Percentiles rank a stretch among this genome's conserved stretches.
These are phyloP conservation scores for Quillaja saponaria DNA, from an alignment of 306 rosid genomes.

Conservation along the genomic window DNA sequence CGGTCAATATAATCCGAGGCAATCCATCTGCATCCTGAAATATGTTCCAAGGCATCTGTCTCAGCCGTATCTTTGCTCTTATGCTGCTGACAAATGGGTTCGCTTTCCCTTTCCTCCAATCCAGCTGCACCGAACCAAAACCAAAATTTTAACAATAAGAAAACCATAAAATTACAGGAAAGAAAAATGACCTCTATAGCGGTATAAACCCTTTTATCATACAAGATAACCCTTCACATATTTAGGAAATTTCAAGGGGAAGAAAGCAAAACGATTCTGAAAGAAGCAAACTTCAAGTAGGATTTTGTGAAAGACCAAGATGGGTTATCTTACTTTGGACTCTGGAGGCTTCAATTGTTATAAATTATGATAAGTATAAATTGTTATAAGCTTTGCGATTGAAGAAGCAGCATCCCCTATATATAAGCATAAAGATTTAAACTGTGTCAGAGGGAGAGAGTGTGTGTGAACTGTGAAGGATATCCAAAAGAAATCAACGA, in stretches of 20 bases:
- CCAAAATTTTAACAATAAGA: constrained; percentile 24
- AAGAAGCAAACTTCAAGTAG: constrained; percentile 21
- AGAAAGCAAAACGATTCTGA: constrained; percentile 17
- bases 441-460: constrained; percentile 6
- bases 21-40: constrained; percentile 51
- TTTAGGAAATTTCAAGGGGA: constrained; percentile 12
- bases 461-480: constrained; percentile 20
- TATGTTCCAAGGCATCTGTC: constrained; percentile 56
- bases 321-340: constrained; percentile 35
- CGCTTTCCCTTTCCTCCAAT: constrained; percentile 50
- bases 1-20: constrained; percentile 56
- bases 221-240: constrained; percentile 31
- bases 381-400: constrained; percentile 23
- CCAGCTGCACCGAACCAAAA: constrained; percentile 42
- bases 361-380: constrained; percentile 14
- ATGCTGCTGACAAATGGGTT: constrained; percentile 43
- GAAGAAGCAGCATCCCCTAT: constrained; percentile 30
- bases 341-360: constrained; percentile 12
- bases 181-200: too few relatives aligned
- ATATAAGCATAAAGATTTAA: constrained; percentile 7
- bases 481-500: constrained; percentile 29
- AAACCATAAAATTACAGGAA: too few relatives aligned
- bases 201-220: constrained; percentile 25
- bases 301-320: constrained; percentile 21
- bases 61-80: constrained; percentile 32